phyloP scores from a whole-genome alignment of 306 rosid genomes.

The Crataegus laevigata region DNA sequence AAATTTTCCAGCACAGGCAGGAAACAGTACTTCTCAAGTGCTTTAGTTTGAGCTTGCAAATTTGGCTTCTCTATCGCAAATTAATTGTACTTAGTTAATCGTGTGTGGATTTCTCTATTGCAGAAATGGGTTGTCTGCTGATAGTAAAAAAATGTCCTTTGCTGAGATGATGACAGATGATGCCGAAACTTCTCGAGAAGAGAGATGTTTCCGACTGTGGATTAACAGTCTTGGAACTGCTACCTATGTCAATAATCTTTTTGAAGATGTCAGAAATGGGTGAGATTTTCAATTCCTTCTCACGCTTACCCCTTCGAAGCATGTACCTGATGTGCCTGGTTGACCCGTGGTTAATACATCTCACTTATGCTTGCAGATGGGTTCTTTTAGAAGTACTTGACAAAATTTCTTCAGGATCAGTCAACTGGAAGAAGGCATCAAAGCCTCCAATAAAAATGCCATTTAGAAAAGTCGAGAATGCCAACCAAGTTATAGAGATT shows the following conservation, averaged over 20 bases:
- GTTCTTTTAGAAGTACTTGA: constrained; percentile 97
- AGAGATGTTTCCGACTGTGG: constrained; percentile 97
- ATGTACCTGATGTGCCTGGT: background rate
- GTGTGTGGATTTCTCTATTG: constrained; percentile 9
- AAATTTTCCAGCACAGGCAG: constrained; percentile 96
- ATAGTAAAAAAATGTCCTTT: constrained; percentile 57
- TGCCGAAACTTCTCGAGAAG: constrained; percentile 91
- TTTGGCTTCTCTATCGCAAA: constrained; percentile 25
- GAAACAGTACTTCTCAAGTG: constrained; percentile 7
- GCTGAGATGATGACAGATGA: constrained; percentile 99
- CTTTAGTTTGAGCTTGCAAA: constrained; percentile 13
- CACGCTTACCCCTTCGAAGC: background rate
- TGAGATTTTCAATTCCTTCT: constrained; percentile 22
- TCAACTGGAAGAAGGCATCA: constrained; percentile 91
- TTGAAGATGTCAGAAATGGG: constrained; percentile 98
- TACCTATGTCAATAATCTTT: constrained; percentile 82
- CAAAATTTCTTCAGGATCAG: constrained; percentile 76
- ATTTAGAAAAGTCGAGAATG: constrained; percentile 94
- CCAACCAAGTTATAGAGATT: constrained; percentile 86
- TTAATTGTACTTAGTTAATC: background rate
- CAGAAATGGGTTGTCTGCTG: constrained; percentile 92
- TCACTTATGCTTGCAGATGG: constrained; percentile 55
- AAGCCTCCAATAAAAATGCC: constrained; percentile 99
- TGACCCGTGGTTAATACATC: constrained; percentile 20
- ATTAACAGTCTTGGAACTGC: constrained; percentile 90